Base-by-base conservation (phyloP, 2,329 filamentous ascomycete species). In the Diplodia mutila region DNA sequence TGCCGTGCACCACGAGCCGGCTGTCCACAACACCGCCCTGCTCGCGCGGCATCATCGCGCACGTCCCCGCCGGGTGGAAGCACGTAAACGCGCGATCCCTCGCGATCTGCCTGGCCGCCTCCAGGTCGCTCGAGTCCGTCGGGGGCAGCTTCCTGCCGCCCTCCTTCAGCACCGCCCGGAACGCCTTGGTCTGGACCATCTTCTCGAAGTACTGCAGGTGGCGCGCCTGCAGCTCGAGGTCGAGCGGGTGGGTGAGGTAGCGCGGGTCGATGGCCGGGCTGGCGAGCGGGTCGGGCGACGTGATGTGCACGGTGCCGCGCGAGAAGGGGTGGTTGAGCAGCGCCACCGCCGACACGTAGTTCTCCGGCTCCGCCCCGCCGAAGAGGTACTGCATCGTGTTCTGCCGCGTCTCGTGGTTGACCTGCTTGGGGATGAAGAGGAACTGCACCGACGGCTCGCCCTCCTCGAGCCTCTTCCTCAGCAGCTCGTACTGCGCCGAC, bases 181-280 rank as follows among this genome's bases (percentile, higher is more conserved):
- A 69, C 1, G 80, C 77, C 34, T 73, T 69, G 0, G 78, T 74
- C 11, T 72, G 66, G 3, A 75, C 72, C 27, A 82, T 71, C 3
- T 7, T 74, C 1, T 81, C 76, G 2, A 80, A 73, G 53, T 77
- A 78, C 18, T 74, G 74, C 5, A 77, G 68, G 42, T 78, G 76
- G 5, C 77, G 74, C 0, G 80, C 78, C 0, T 80, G 71, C 9
- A 83, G 69, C 49, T 82, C 77, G 4, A 79, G 66, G 66, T 84
- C 82, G 2, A 81, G 71, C 0, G 82, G 80, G 66, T 84, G 79
- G 8, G 78, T 75, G 21, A 84, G 74, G 46, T 82, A 83, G 8
- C 74, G 73, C 0, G 78, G 76, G 69, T 84, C 79, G 54, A 83
- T 80, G 1, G 69, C 51, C 0, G 81, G 81, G 14, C 74, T 69